Conservation (phyloP, 169 alveolate genomes). For the Plasmodium fragile region DNA sequence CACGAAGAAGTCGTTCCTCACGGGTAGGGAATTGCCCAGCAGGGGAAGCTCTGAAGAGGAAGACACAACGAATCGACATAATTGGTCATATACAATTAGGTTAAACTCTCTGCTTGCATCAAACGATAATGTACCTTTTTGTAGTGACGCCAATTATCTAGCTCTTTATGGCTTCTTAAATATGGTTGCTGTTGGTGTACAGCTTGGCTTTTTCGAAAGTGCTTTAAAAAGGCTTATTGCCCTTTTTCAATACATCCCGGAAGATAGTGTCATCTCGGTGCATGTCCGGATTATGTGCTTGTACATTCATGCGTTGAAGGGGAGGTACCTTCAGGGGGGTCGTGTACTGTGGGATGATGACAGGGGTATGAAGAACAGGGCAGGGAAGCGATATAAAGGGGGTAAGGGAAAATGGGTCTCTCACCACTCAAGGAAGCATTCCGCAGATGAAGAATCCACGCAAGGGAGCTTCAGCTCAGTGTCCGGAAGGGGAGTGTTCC, state of each 20-base stretch:
- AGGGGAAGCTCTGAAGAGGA: background rate
- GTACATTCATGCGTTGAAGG: slow-evolving; percentile 2
- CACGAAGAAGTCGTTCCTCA: background rate
- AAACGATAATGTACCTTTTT: slow-evolving; percentile 23
- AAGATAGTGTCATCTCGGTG: slow-evolving; percentile 34
- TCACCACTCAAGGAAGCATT: background rate
- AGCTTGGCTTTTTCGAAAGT: slow-evolving; percentile 11
- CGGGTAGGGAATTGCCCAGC: background rate
- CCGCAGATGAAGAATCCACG: background rate
- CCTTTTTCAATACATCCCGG: slow-evolving; percentile 33
- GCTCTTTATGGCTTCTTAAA: slow-evolving; percentile 45
- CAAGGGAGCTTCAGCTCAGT: background rate
- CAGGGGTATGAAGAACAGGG: background rate
- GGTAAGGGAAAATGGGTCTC: background rate
- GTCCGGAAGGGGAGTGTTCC: background rate
- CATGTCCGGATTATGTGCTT: slow-evolving; percentile 65
- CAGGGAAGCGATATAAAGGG: background rate
- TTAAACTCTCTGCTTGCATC: slow-evolving; percentile 7
- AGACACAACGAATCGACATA: background rate
- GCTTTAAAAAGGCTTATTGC: slow-evolving; percentile 6
- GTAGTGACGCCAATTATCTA: slow-evolving; percentile 8
- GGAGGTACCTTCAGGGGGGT: background rate
- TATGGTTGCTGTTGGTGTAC: slow-evolving; percentile 17
- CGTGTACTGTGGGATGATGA: background rate
- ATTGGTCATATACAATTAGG: background rate